Base-by-base conservation (phyloP, 257 asterid species). In the Nicotiana tabacum region DNA sequence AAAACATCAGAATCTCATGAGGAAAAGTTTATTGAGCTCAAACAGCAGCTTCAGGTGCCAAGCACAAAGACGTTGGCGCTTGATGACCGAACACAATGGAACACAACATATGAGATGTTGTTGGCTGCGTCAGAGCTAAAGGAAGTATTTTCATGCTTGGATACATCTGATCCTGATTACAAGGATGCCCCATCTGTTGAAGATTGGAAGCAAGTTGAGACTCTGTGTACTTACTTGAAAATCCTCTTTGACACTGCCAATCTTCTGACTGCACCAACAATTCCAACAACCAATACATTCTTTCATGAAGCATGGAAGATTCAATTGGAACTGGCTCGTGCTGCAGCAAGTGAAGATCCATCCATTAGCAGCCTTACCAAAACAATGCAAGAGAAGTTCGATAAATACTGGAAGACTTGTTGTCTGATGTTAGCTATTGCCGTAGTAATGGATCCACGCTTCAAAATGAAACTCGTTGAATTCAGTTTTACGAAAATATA, bases 301-400 rank as follows among this genome's bases (percentile, higher is more conserved):
- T 94, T 94, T 89, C 99, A 94, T 13, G 98, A 96, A 86, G 98
- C 93, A 7, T 96, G 98, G 98, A 96, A 96, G 92, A 93, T 96
- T 81, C 98, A 93, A 85, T 67, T 96, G 86, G 98, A 96, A 77
- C 81, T 94, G 37, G 93, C 96, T 1, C 97, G 97, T 4, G 95
- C 94, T 0, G 89, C 93, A 3, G 80, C 88, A 9, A 91, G 90
- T 5, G 98, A 93, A 24, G 98, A 96, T 83, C 90, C 91, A 0
- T 90, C 91, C 79, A 83, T 90, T 74, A 84, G 92, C 37, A 80
- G 89, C 55, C 90, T 94, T 32, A 88, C 97, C 1, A 92, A 91
- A 70, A 82, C 88, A 9, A 94, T 96, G 97, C 94, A 92, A 82
- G 98, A 90, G 85, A 93, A 87, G 37, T 96, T 96, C 11, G 93